Conservation (phyloP, 202 grass and related monocot genomes). For the Eragrostis tef region DNA sequence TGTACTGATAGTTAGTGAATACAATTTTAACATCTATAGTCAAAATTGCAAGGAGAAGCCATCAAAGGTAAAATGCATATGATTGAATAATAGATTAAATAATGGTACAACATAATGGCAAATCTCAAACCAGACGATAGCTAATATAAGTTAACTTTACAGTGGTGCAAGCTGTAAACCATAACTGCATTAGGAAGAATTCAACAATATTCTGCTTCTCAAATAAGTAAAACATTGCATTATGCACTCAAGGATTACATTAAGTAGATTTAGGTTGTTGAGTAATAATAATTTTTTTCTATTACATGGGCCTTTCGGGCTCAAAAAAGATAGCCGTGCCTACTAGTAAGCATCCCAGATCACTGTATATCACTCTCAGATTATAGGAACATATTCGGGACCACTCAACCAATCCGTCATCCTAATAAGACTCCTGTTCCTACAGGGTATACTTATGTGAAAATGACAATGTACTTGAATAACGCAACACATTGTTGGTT, state of each 20-base stretch:
- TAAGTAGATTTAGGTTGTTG: neutral
- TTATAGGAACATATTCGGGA: too few relatives aligned
- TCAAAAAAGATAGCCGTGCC: neutral
- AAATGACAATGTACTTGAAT: too few relatives aligned
- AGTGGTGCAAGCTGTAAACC: neutral
- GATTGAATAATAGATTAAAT: neutral
- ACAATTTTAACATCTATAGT: neutral
- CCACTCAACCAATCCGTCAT: too few relatives aligned
- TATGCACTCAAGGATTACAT: too few relatives aligned
- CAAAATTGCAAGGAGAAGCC: neutral
- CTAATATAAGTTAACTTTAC: neutral
- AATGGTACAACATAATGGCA: neutral
- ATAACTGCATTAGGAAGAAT: constrained; percentile 20
- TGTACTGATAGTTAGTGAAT: neutral
- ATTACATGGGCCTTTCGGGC: neutral
- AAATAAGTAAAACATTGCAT: neutral
- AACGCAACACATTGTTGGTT: neutral
- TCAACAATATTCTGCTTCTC: constrained; percentile 1
- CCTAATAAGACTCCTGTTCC: too few relatives aligned
- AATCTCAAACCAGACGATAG: constrained; percentile 19
- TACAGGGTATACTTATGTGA: too few relatives aligned
- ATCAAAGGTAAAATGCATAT: neutral
- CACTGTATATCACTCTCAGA: too few relatives aligned
- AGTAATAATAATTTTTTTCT: neutral
- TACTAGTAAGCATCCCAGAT: too few relatives aligned